Percentiles rank a stretch among this genome's conserved stretches.
Evolutionary conservation across 2,329 filamentous ascomycete species (phyloP).

Genomic region (Emergomyces africanus): DNA sequence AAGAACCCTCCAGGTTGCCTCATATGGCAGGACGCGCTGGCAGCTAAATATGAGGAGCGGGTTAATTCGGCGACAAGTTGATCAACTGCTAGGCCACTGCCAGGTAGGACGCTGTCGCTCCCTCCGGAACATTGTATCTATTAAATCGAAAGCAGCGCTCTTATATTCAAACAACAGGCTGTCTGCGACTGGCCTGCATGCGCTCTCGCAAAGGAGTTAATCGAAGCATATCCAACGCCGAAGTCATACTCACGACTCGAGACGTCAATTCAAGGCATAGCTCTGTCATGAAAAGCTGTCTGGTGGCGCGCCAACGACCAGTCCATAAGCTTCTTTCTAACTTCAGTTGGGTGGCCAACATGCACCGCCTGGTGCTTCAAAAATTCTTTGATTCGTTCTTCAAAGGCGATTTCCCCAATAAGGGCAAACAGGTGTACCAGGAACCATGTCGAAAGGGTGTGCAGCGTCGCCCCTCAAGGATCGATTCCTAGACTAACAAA

Average conservation of each 20-base stretch:
- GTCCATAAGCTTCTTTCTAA: constrained; percentile 45
- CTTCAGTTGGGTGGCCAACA: constrained; percentile 51
- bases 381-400: constrained; percentile 59
- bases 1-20: constrained; percentile 56
- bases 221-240: constrained; percentile 59
- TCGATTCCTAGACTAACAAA: constrained; percentile 41
- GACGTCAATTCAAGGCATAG: constrained; percentile 53
- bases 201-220: constrained; percentile 56
- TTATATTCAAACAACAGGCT: constrained; percentile 28
- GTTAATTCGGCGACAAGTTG: constrained; percentile 53
- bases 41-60: constrained; percentile 50
- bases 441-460: constrained; percentile 43
- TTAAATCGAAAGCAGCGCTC: not conserved
- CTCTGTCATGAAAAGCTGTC: constrained; percentile 54
- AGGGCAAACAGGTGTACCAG: constrained; percentile 50
- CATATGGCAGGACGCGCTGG: constrained; percentile 58
- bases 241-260: constrained; percentile 55
- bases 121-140: not conserved
- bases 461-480: constrained; percentile 36
- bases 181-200: constrained; percentile 58
- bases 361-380: constrained; percentile 58
- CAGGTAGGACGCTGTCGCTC: constrained; percentile 23
- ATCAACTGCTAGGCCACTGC: constrained; percentile 53
- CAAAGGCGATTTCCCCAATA: constrained; percentile 52
- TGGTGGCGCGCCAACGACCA: constrained; percentile 54